These are phyloP conservation scores for Stevia rebaudiana DNA, from an alignment of 140 eudicot species.

Conservation along the genomic window DNA sequence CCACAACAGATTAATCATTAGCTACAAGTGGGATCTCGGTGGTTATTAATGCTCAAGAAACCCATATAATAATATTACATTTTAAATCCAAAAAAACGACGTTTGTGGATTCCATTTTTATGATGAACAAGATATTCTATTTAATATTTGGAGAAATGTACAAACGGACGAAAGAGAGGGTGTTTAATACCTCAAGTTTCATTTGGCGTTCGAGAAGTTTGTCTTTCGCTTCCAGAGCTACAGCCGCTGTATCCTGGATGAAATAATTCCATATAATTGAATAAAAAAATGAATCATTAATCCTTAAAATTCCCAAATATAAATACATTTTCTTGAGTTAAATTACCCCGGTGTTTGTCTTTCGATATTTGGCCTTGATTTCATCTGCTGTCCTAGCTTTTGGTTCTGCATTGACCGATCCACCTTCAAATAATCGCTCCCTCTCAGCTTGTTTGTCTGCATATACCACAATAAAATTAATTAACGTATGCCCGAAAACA, in stretches of 20 bases:
- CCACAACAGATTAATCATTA: constrained; percentile 21
- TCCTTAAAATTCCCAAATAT: neutral
- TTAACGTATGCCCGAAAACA: constrained; percentile 2
- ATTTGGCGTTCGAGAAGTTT: constrained; percentile 82
- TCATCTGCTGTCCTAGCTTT: constrained; percentile 72
- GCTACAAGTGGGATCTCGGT: constrained; percentile 26
- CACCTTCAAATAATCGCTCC: constrained; percentile 78
- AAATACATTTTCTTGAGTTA: neutral
- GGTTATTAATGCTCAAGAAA: constrained; percentile 18
- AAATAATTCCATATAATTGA: constrained; percentile 22
- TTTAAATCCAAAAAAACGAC: neutral
- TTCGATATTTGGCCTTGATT: constrained; percentile 87
- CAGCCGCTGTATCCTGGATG: constrained; percentile 59
- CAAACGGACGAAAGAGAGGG: neutral
- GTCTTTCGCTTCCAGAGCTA: constrained; percentile 74
- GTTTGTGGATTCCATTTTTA: neutral
- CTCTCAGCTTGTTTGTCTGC: constrained; percentile 63
- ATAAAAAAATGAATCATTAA: constrained; percentile 4
- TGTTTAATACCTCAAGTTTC: constrained; percentile 77
- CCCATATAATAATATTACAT: neutral
- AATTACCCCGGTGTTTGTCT: constrained; percentile 55
- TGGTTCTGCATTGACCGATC: constrained; percentile 51
- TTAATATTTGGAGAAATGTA: neutral
- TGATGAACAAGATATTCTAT: neutral
- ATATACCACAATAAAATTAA: constrained; percentile 11